Evolutionary conservation across 1,284 basidiomycete genomes (phyloP).

Genomic region (Sphagnurus paluster): DNA sequence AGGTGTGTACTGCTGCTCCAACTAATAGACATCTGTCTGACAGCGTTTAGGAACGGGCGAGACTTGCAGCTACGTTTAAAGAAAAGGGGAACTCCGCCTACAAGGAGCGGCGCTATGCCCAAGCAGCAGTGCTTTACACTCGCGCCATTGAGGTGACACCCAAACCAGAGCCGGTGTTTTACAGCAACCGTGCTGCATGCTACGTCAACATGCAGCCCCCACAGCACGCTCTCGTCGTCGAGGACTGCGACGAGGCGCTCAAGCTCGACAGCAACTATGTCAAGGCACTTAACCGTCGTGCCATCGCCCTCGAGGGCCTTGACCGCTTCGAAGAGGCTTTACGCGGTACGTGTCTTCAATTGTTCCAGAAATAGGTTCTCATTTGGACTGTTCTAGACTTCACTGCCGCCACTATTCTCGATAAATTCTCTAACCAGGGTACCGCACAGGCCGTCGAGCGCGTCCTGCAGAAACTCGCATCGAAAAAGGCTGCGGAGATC

Average conservation of each 20-base stretch:
- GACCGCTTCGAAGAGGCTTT: constrained; percentile 76
- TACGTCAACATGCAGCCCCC: constrained; percentile 91
- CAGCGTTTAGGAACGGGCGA: constrained; percentile 64
- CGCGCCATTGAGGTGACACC: constrained; percentile 87
- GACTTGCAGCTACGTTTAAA: constrained; percentile 82
- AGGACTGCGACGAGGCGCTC: constrained; percentile 90
- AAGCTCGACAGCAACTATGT: constrained; percentile 86
- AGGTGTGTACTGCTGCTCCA: constrained; percentile 39
- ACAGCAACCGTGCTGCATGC: constrained; percentile 96
- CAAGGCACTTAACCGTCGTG: constrained; percentile 95
- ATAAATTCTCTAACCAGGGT: constrained; percentile 85
- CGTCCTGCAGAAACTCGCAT: constrained; percentile 85
- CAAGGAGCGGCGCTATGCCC: constrained; percentile 73
- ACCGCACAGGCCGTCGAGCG: constrained; percentile 88
- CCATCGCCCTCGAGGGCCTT: constrained; percentile 82
- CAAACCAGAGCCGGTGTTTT: constrained; percentile 91
- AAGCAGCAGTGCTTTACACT: constrained; percentile 86
- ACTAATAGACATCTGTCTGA: constrained; percentile 1
- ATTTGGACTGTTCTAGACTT: constrained; percentile 63
- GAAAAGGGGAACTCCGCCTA: constrained; percentile 90
- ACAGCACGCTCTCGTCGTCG: constrained; percentile 82
- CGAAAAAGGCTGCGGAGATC: constrained; percentile 72
- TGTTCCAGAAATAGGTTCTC: background rate
- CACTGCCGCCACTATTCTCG: constrained; percentile 93
- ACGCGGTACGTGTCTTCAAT: constrained; percentile 57